phyloP scores from a whole-genome alignment of 331 rosid species.

The Acacia pycnantha region DNA sequence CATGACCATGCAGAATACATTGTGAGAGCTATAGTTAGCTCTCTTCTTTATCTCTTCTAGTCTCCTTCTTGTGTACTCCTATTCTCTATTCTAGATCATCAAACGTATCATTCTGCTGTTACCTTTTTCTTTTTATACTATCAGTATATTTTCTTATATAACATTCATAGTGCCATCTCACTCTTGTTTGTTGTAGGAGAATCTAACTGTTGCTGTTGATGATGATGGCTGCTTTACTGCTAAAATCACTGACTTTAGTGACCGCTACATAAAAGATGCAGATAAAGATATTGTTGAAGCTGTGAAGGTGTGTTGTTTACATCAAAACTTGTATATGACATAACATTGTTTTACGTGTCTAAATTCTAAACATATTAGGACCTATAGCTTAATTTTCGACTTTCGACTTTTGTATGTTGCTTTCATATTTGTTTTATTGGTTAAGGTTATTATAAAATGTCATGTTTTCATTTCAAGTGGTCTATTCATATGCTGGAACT shows the following conservation, averaged over 20 bases:
- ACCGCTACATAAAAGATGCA: constrained; percentile 80
- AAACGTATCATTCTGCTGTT: no score
- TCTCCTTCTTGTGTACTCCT: no score
- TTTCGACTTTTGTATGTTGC: not conserved
- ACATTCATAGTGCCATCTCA: not conserved
- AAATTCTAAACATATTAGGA: not conserved
- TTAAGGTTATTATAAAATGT: constrained; percentile 15
- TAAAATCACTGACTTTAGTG: constrained; percentile 70
- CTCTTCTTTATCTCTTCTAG: no score
- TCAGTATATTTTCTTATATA: not conserved
- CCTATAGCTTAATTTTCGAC: not conserved
- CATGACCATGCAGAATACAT: no score
- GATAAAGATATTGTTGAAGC: constrained; percentile 90
- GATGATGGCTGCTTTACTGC: constrained; percentile 94
- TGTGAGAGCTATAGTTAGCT: no score
- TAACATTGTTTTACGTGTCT: not conserved
- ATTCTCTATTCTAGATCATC: no score
- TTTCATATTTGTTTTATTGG: not conserved
- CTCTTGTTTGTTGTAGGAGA: constrained; percentile 57
- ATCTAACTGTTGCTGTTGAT: constrained; percentile 85
- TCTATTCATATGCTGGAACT: not conserved
- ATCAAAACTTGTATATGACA: not conserved
- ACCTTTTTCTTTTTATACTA: not conserved
- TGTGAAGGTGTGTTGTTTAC: constrained; percentile 54
- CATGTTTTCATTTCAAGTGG: not conserved